Percentiles rank a stretch among this genome's conserved stretches.
Evolutionary conservation across 73 alveolate species (phyloP).

Genomic region (Durusdinium trenchii): DNA sequence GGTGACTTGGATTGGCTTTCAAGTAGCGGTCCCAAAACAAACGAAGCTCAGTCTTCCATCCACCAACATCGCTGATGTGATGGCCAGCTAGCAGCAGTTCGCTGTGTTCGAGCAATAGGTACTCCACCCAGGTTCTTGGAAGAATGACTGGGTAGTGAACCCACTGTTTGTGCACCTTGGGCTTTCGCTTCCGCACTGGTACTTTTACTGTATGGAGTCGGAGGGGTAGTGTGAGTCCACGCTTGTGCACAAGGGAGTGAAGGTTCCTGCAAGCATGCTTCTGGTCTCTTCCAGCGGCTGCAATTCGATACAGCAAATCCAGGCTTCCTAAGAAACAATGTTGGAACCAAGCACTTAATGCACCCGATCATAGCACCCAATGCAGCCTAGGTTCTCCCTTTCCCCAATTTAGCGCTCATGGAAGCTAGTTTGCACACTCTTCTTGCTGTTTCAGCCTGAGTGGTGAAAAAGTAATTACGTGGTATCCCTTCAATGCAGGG

Average conservation of each 20-base stretch:
- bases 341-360: too few species aligned
- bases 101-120: conserved; percentile 4
- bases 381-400: conserved; percentile 41
- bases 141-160: conserved; percentile 47
- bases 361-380: background rate
- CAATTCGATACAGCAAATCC: conserved; percentile 5
- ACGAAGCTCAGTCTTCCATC: background rate
- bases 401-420: background rate
- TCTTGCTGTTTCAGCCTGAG: conserved; percentile 55
- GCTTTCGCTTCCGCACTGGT: conserved; percentile 8
- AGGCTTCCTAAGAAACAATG: background rate
- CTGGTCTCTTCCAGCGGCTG: conserved; percentile 10
- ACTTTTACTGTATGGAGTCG: background rate
- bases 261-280: conserved; percentile 31
- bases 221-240: background rate
- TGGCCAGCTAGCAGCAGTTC: background rate
- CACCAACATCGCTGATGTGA: background rate
- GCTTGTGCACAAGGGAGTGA: conserved; percentile 14
- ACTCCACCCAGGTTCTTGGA: conserved; percentile 20
- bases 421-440: conserved; percentile 5
- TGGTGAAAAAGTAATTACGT: background rate
- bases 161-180: background rate
- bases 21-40: background rate
- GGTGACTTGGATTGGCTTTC: background rate
- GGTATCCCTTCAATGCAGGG: too few species aligned